Evolutionary conservation across 768 basidiomycete genomes (phyloP), one percentile per base, ranked within the genome.

Genomic region (Hygrophorus pudorinus): DNA sequence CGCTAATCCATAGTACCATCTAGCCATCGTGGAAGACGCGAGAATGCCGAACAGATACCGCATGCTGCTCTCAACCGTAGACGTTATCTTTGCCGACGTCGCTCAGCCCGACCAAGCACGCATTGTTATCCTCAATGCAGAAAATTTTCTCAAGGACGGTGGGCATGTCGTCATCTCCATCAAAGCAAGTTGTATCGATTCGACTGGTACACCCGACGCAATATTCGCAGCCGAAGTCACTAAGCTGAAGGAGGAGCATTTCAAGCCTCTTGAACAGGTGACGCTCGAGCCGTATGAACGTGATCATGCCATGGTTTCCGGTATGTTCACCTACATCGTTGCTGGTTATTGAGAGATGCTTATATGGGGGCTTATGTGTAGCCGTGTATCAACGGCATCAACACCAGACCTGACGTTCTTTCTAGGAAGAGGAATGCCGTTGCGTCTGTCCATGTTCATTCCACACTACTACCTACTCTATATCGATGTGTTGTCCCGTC

Each of bases 81-180:
- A 99, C 54, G 92, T 94, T 51, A 85, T 99, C 60, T 99, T 99
- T 55, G 92, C 96, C 45, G 96, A 99, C 63, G 81, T 99, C 39
- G 96, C 96, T 0, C 96, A 99, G 60, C 94, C 94, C 35, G 93
- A 99, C 66, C 96, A 99, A 67, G 93, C 93, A 2, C 91, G 93
- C 71, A 97, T 98, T 57, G 89, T 98, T 50, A 73, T 78, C 32
- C 76, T 81, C 63, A 98, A 99, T 64, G 89, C 94, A 0, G 81
- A 96, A 54, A 81, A 82, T 62, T 99, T 99, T 82, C 75, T 99
- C 44, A 97, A 94, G 64, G 84, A 93, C 62, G 78, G 76, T 24
- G 96, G 96, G 2, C 89, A 96, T 56, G 71, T 78, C 54, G 81
- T 99, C 55, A 91, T 99, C 51, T 98, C 94, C 44, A 96, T 99